Evolutionary conservation across 805 yeast species (phyloP), one percentile per base, ranked within the genome.

Genomic region (Priceomyces melissophilus): DNA sequence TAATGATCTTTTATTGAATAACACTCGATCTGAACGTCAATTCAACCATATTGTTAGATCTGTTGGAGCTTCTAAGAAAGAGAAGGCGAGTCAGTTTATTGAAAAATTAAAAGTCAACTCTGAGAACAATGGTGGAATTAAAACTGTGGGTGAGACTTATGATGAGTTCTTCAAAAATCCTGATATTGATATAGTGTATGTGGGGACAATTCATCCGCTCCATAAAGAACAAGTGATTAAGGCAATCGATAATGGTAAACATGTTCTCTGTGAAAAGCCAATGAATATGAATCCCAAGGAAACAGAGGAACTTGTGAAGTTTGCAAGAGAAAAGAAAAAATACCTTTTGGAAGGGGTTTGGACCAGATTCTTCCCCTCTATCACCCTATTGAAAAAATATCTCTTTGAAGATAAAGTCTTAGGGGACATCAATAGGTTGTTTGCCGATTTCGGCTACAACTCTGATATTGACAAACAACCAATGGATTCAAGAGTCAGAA

Each of bases 311-410:
- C 50, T 78, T 9, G 55, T 67, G 37, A 61, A 53, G 1, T 61
- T 69, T 35, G 84, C 84, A 3, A 60, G 62, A 48, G 44, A 54
- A 40, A 67, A 70, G 53, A 61, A 64, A 1, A 51, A 67, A 37
- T 76, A 73, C 44, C 58, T 79, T 29, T 73, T 79, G 81, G 85
- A 79, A 54, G 84, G 76, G 3, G 70, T 75, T 39, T 77, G 82
- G 82, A 70, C 81, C 4, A 63, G 79, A 37, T 76, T 71, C 46
- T 72, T 75, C 61, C 84, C 84, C 2, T 44, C 74, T 3, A 53
- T 70, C 14, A 46, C 52, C 13, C 59, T 61, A 35, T 54, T 73
- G 35, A 53, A 67, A 40, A 43, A 61, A 25, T 55, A 61, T 41
- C 45, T 77, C 14, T 67, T 61, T 45, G 61, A 65, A 13, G 67